Evolutionary conservation across 1,284 basidiomycete species (phyloP), one percentile per base, ranked within the genome.

Genomic region (Austroboletus niveus): DNA sequence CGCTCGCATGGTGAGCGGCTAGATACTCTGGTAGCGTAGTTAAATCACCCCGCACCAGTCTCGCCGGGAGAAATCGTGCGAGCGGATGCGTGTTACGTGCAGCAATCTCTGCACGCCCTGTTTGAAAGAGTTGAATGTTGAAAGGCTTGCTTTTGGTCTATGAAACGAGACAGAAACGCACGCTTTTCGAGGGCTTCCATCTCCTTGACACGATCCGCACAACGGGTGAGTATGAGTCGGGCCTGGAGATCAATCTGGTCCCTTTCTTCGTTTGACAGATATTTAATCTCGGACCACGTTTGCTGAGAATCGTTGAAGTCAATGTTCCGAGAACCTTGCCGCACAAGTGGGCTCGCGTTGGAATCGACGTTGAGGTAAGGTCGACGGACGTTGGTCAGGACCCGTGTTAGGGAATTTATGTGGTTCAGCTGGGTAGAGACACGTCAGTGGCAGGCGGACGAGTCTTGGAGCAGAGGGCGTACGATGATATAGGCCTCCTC

Each of bases 161-260:
- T 40, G 24, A 49, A 45, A 61, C 38, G 49, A 44, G 46, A 49
- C 49, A 56, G 54, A 45, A 56, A 72, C 85, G 63, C 70, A 94
- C 92, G 80, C 68, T 89, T 88, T 72, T 96, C 94, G 14, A 92
- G 73, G 22, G 76, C 75, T 65, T 96, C 93, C 77, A 96, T 85
- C 70, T 89, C 84, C 64, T 84, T 86, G 22, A 96, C 87, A 55
- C 89, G 78, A 56, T 94, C 87, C 15, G 92, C 82, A 68, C 90
- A 94, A 51, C 85, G 83, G 48, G 84, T 82, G 52, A 96, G 75
- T 47, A 94, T 86, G 53, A 92, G 78, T 55, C 88, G 85, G 29
- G 92, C 87, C 66, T 94, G 91, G 57, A 93, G 75, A 74, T 96
- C 94, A 54, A 96, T 89, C 69, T 94, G 89, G 71, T 95, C 92